These are phyloP conservation scores for Pleodorina starrii DNA, from an alignment of 139 green algal species.

Conservation along the genomic window DNA sequence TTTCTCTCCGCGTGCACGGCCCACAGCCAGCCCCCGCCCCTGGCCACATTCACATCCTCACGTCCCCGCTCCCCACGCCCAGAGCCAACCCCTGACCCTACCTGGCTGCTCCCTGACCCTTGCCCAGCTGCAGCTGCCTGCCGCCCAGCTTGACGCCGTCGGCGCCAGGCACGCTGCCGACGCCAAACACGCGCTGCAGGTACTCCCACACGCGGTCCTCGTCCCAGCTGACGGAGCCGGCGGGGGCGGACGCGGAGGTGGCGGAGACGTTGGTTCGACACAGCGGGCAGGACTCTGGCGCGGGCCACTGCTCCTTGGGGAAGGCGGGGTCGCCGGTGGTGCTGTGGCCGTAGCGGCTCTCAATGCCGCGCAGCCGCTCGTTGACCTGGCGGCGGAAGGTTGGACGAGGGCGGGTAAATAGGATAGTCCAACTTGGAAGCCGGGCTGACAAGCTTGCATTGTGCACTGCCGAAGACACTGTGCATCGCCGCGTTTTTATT, in stretches of 20 bases:
- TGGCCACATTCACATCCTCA: no score
- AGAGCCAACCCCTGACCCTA: no score
- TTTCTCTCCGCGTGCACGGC: no score
- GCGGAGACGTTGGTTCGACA: neutral
- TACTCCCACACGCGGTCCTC: conserved; percentile 20
- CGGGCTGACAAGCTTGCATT: no score
- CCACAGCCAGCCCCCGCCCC: no score
- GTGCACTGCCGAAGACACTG: no score
- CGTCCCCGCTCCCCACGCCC: no score
- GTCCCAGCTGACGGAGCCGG: neutral
- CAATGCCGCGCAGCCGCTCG: conserved; percentile 61
- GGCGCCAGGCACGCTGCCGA: conserved; percentile 2
- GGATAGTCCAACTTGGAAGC: no score
- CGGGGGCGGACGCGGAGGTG: no score
- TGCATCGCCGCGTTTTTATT: no score
- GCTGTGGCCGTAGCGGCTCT: conserved; percentile 62
- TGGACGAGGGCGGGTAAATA: no score
- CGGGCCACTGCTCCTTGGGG: conserved; percentile 80
- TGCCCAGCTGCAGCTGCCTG: neutral
- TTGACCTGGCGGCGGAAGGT: conserved; percentile 80
- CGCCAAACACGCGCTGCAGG: neutral
- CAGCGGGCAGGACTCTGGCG: neutral
- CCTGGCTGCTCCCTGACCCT: no score
- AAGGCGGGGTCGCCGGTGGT: conserved; percentile 73
- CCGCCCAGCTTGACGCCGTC: neutral